These are phyloP conservation scores for Globisporangium viniferum DNA, from an alignment of 352 stramenopile species.

Conservation along the genomic window DNA sequence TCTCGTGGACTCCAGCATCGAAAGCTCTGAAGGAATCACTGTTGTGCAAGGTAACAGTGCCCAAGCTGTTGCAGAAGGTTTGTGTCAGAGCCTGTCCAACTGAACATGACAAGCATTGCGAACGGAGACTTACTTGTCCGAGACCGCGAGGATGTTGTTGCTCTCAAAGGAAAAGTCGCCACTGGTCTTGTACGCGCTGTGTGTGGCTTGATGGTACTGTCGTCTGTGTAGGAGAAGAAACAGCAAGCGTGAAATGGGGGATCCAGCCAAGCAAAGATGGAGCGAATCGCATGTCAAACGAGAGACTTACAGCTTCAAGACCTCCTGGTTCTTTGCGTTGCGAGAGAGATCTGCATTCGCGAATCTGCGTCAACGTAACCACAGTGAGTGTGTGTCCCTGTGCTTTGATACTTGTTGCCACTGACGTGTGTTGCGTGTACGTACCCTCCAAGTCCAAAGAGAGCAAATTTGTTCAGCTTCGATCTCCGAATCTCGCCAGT, in stretches of 20 bases:
- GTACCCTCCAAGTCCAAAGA: constrained; percentile 71
- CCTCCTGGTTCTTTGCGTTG: constrained; percentile 22
- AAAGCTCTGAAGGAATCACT: background rate
- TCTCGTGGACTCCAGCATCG: background rate
- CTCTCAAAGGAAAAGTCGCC: constrained; percentile 63
- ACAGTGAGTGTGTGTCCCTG: background rate
- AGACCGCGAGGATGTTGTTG: constrained; percentile 53
- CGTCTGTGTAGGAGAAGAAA: constrained; percentile 1
- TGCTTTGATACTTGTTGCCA: background rate
- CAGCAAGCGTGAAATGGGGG: background rate
- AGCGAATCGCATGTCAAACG: background rate
- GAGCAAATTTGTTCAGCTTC: constrained; percentile 34
- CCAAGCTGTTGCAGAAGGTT: constrained; percentile 25
- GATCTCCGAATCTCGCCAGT: constrained; percentile 63
- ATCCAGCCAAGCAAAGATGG: background rate
- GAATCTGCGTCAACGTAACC: constrained; percentile 28
- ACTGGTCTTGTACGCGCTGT: constrained; percentile 63
- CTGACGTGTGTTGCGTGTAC: constrained; percentile 5
- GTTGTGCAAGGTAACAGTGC: constrained; percentile 59
- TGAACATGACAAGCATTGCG: background rate
- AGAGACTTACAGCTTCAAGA: constrained; percentile 33
- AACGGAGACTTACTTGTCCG: constrained; percentile 55
- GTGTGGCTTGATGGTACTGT: constrained; percentile 12
- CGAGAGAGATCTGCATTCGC: constrained; percentile 29
- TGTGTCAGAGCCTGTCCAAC: background rate